Conservation (phyloP, 768 basidiomycete species). For the Porphyrellus cyaneotinctus region DNA sequence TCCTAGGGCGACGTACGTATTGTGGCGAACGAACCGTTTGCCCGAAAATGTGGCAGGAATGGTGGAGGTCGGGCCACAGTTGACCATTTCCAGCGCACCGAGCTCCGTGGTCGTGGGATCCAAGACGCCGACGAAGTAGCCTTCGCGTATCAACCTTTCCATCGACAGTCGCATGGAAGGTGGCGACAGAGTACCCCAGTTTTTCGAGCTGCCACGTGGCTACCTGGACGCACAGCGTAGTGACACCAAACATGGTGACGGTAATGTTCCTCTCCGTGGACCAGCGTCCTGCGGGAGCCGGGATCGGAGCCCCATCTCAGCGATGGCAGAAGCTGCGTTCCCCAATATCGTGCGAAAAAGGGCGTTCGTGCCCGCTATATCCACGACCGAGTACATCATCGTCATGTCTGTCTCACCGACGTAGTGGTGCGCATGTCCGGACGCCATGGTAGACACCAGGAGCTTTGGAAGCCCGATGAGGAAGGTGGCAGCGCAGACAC, state of each 20-base stretch:
- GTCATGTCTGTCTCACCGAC: conserved; percentile 31
- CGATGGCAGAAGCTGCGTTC: conserved; percentile 29
- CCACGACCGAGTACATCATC: conserved; percentile 33
- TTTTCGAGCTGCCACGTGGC: conserved; percentile 22
- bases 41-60: conserved; percentile 18
- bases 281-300: neutral
- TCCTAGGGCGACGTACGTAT: conserved; percentile 26
- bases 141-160: conserved; percentile 27
- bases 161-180: conserved; percentile 30
- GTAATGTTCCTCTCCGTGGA: conserved; percentile 10
- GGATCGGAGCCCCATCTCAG: conserved; percentile 21
- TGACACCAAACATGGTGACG: conserved; percentile 30
- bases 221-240: conserved; percentile 18
- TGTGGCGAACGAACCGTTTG: conserved; percentile 23
- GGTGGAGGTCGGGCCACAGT: conserved; percentile 30
- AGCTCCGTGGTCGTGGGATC: conserved; percentile 34
- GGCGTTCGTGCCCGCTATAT: conserved; percentile 28
- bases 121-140: conserved; percentile 25
- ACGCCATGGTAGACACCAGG: conserved; percentile 31
- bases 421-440: conserved; percentile 24
- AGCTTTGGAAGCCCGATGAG: conserved; percentile 30
- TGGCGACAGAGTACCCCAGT: conserved; percentile 22
- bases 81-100: conserved; percentile 33
- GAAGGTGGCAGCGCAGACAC: conserved; percentile 18
- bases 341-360: conserved; percentile 19